Evolutionary conservation across 2,329 filamentous ascomycete genomes (phyloP).

Genomic region (Zasmidium angulare): DNA sequence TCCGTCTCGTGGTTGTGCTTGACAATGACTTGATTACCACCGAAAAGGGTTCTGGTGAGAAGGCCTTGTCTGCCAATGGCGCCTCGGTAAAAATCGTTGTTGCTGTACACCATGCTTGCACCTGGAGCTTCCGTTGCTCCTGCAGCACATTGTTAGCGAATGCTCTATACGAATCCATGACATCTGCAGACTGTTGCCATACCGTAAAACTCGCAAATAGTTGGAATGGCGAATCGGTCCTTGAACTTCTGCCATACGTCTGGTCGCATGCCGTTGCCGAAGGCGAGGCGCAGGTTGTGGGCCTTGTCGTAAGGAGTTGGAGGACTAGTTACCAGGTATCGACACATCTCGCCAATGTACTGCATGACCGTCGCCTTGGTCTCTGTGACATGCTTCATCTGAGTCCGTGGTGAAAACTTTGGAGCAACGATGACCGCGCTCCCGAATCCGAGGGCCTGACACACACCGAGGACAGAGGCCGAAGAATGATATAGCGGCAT

Average conservation of each 20-base stretch:
- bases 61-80: constrained; percentile 73
- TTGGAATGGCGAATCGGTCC: constrained; percentile 58
- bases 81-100: constrained; percentile 71
- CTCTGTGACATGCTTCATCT: constrained; percentile 74
- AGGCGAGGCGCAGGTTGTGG: constrained; percentile 71
- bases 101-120: constrained; percentile 70
- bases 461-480: constrained; percentile 68
- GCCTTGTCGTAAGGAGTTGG: constrained; percentile 67
- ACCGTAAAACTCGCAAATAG: constrained; percentile 41
- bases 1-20: constrained; percentile 72
- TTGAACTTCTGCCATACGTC: constrained; percentile 80
- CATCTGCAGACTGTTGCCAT: background rate
- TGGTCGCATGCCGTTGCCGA: constrained; percentile 81
- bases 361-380: constrained; percentile 74
- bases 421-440: constrained; percentile 70
- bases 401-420: constrained; percentile 74
- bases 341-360: constrained; percentile 84
- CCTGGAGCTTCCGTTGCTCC: constrained; percentile 55
- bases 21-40: constrained; percentile 58
- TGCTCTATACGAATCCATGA: background rate
- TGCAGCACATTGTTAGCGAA: too few relatives aligned
- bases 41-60: constrained; percentile 58
- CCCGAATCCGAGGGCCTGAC: constrained; percentile 54
- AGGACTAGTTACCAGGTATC: constrained; percentile 71
- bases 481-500: constrained; percentile 92